Evolutionary conservation across 2,329 filamentous ascomycete genomes (phyloP).

Genomic region (Corniculantispora saksenae): DNA sequence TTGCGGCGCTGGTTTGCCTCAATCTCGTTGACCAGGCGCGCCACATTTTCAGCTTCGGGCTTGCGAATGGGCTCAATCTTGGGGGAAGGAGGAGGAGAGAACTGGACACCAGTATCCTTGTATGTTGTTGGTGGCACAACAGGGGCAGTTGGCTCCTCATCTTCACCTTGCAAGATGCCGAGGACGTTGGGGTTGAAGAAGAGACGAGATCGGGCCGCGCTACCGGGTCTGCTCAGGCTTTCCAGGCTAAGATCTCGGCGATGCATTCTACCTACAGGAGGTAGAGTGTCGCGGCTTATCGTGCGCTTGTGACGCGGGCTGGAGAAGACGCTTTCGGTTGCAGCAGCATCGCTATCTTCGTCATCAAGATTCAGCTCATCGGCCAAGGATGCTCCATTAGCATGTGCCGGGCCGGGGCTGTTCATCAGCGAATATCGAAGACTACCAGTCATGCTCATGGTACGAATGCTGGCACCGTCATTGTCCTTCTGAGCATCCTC

Average conservation of each 20-base stretch:
- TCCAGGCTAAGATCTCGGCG: conserved; percentile 60
- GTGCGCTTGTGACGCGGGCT: conserved; percentile 52
- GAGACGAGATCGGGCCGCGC: conserved; percentile 54
- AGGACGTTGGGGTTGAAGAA: conserved; percentile 56
- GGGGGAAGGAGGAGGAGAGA: conserved; percentile 79
- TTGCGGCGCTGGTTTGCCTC: conserved; percentile 76
- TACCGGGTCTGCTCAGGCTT: conserved; percentile 56
- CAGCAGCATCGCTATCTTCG: conserved; percentile 76
- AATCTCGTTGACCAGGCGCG: conserved; percentile 54
- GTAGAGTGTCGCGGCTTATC: conserved; percentile 58
- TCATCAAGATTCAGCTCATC: conserved; percentile 90
- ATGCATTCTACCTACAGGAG: conserved; percentile 45
- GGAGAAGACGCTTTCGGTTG: conserved; percentile 63
- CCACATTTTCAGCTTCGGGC: conserved; percentile 43
- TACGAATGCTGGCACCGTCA: conserved; percentile 70
- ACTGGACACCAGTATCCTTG: conserved; percentile 76
- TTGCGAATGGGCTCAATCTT: conserved; percentile 41
- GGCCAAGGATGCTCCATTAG: conserved; percentile 75
- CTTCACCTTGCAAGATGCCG: conserved; percentile 57
- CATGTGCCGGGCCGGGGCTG: conserved; percentile 54
- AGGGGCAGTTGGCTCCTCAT: conserved; percentile 43
- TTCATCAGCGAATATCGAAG: conserved; percentile 73
- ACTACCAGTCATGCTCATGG: conserved; percentile 71
- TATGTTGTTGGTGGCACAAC: conserved; percentile 47
- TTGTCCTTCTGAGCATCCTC: conserved; percentile 65